Evolutionary conservation across 805 yeast species (phyloP), one percentile per base, ranked within the genome.

Genomic region (Crinitomyces ghanaensis): DNA sequence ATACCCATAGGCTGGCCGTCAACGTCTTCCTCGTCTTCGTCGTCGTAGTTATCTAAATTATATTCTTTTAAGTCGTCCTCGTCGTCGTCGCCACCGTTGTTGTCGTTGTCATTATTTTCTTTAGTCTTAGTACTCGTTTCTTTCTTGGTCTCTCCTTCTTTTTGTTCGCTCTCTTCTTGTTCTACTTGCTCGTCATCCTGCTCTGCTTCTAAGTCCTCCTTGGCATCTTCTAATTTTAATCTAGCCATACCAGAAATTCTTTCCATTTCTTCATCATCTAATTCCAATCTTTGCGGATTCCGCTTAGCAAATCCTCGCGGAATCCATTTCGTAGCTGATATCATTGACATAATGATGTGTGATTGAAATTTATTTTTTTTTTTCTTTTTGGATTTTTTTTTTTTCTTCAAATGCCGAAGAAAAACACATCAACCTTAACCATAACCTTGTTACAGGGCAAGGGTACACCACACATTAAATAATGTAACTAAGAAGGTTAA

Each of bases 221-320:
- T 64, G 17, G 91, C 91, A 42, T 83, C 95, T 25, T 70, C 68
- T 31, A 91, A 62, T 53, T 86, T 83, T 46, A 85, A 63, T 38
- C 78, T 72, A 34, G 97, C 94, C 72, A 91, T 68, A 44, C 75
- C 73, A 41, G 77, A 72, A 53, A 91, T 85, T 59, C 96, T 71
- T 37, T 74, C 88, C 82, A 91, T 77, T 60, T 91, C 98, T 39
- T 72, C 88, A 41, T 91, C 97, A 45, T 85, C 77, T 35, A 88
- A 62, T 45, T 83, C 94, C 49, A 84, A 85, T 51, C 79, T 72
- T 49, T 74, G 83, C 4, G 98, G 97, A 52, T 77, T 82, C 56
- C 86, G 96, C 24, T 93, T 72, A 19, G 98, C 93, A 56, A 68
- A 80, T 4, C 98, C 98, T 50, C 95, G 73, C 31, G 97, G 96